Evolutionary conservation across 1,139 yeast genomes (phyloP), one percentile per base, ranked within the genome.

Genomic region (Yamadazyma trypodendri): DNA sequence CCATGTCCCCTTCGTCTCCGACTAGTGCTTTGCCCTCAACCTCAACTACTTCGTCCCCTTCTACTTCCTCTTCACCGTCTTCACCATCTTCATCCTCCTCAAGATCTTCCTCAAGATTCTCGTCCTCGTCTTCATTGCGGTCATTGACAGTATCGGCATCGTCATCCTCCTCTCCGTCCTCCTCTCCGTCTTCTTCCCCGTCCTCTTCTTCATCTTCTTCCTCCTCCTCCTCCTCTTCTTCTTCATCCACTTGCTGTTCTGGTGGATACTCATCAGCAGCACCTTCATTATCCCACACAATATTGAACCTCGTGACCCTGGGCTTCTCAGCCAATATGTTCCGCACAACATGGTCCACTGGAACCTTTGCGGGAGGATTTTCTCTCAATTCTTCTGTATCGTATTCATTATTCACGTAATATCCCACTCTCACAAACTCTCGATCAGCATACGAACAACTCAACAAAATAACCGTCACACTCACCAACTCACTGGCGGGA

Each of bases 251-350:
- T 31, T 57, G 63, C 37, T 67, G 72, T 40, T 68, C 72, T 65
- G 94, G 65, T 6, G 95, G 96, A 52, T 79, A 85, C 43, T 85
- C 86, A 38, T 81, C 84, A 23, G 74, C 75, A 34, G 70, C 76
- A 33, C 73, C 83, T 46, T 76, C 82, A 45, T 75, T 77, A 57
- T 83, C 92, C 99, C 99, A 92, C 5, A 89, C 95, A 43, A 92
- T 92, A 60, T 92, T 92, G 63, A 90, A 94, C 51, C 97, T 72
- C 8, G 99, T 92, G 28, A 94, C 98, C 50, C 98, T 73, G 25
- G 99, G 99, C 66, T 92, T 94, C 57, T 94, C 98, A 2, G 97
- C 97, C 43, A 94, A 68, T 34, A 92, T 87, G 60, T 90, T 94
- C 55, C 99, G 76, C 31, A 87, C 95, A 28, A 92, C 96, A 55